A percentile compares a stretch with the other conserved stretches of the same genome.
These are phyloP conservation scores for Mycena latifolia DNA, from an alignment of 768 basidiomycete species.

Conservation along the genomic window DNA sequence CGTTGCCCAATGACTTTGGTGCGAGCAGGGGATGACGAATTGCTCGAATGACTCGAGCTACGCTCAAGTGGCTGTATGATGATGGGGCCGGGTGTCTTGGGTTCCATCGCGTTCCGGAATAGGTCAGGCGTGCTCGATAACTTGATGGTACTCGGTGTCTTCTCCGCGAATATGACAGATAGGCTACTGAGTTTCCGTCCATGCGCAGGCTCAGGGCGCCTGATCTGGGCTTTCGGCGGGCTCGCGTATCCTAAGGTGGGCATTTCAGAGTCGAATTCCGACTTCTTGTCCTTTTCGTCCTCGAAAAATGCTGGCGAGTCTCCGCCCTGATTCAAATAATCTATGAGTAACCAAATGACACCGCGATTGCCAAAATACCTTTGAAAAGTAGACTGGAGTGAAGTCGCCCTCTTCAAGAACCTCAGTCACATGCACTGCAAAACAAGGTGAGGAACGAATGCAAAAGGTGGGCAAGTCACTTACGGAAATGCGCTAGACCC, in stretches of 20 bases:
- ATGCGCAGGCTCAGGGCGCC: not conserved
- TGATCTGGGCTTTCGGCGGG: not conserved
- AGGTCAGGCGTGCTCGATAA: constrained; percentile 27
- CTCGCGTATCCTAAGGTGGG: constrained; percentile 15
- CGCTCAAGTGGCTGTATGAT: constrained; percentile 12
- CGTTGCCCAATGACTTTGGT: not conserved
- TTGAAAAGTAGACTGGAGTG: constrained; percentile 55
- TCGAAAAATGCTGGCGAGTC: not conserved
- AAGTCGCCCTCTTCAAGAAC: constrained; percentile 58
- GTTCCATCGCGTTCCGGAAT: constrained; percentile 1
- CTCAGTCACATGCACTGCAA: constrained; percentile 53
- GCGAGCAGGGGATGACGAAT: not conserved
- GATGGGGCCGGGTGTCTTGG: constrained; percentile 5
- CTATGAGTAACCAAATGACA: not conserved
- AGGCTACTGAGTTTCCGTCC: constrained; percentile 19
- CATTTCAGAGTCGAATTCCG: constrained; percentile 17
- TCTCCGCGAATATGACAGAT: constrained; percentile 23
- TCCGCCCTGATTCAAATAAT: not conserved
- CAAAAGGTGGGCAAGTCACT: constrained; percentile 1
- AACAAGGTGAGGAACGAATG: not conserved
- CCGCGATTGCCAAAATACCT: constrained; percentile 21
- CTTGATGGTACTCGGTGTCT: constrained; percentile 24
- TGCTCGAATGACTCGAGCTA: not conserved
- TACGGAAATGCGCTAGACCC: constrained; percentile 67
- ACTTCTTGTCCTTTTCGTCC: constrained; percentile 15